phyloP scores from a whole-genome alignment of 345 rosid genomes.

The Salix udensis region DNA sequence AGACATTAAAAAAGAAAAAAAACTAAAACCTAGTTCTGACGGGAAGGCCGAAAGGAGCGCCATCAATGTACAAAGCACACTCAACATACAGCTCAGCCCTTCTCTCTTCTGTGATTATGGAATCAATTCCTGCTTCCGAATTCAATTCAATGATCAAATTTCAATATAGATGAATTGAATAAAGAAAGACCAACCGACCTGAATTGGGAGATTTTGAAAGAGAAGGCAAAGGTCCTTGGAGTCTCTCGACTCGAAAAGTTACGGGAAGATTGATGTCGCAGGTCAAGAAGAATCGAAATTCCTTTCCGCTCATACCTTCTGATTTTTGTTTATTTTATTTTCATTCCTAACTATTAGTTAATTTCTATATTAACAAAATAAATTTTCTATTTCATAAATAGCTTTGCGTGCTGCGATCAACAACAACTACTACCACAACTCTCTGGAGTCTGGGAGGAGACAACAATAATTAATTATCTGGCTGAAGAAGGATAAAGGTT shows the following conservation, averaged over 20 bases:
- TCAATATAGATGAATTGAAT: not conserved
- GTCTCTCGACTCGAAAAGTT: slow-evolving; percentile 82
- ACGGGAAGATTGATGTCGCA: slow-evolving; percentile 92
- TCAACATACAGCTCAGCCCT: slow-evolving; percentile 74
- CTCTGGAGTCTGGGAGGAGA: no score
- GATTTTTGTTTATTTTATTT: not conserved
- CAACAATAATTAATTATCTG: no score
- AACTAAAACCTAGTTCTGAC: slow-evolving; percentile 63
- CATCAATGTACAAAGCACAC: slow-evolving; percentile 81
- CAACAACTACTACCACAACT: no score
- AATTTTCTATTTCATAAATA: no score
- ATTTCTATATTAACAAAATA: no score
- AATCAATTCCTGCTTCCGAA: slow-evolving; percentile 39
- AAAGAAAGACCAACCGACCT: slow-evolving; percentile 21
- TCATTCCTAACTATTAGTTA: not conserved
- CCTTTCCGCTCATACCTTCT: slow-evolving; percentile 62
- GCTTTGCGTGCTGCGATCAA: no score
- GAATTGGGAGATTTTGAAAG: slow-evolving; percentile 38
- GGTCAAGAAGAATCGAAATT: slow-evolving; percentile 92
- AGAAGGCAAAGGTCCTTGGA: slow-evolving; percentile 68
- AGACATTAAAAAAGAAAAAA: not conserved
- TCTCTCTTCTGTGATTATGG: slow-evolving; percentile 47
- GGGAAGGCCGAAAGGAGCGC: slow-evolving; percentile 90
- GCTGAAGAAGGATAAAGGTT: no score
- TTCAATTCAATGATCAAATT: not conserved